Evolutionary conservation across 73 alveolate genomes (phyloP).

Genomic region (Paramecium pentaurelia): DNA sequence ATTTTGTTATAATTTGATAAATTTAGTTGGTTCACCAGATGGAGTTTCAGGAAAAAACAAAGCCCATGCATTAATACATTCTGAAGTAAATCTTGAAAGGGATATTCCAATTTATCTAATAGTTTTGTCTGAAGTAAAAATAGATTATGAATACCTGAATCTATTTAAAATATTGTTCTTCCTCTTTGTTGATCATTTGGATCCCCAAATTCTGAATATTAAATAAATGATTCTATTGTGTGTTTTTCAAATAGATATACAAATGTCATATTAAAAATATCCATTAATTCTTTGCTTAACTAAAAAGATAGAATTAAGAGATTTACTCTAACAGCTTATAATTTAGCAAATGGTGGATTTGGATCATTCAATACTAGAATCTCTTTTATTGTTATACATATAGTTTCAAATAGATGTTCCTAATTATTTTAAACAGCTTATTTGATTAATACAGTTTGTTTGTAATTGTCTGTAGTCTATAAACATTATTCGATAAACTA

Average conservation of each 20-base stretch:
- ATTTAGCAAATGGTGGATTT: neutral
- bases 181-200: neutral
- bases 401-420: neutral
- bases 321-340: neutral
- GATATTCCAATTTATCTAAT: neutral
- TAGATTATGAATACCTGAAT: neutral
- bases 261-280: neutral
- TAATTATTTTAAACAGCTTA: neutral
- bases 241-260: neutral
- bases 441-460: neutral
- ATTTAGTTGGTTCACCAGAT: neutral
- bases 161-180: neutral
- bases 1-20: neutral
- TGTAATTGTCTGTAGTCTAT: neutral
- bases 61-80: neutral
- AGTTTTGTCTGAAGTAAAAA: neutral
- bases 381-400: neutral
- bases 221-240: neutral
- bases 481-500: neutral
- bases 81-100: neutral
- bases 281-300: neutral
- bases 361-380: neutral
- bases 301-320: neutral
- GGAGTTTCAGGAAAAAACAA: neutral
- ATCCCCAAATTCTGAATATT: neutral